Evolutionary conservation across 805 yeast species (phyloP), one percentile per base, ranked within the genome.

Genomic region (Torulaspora indica): DNA sequence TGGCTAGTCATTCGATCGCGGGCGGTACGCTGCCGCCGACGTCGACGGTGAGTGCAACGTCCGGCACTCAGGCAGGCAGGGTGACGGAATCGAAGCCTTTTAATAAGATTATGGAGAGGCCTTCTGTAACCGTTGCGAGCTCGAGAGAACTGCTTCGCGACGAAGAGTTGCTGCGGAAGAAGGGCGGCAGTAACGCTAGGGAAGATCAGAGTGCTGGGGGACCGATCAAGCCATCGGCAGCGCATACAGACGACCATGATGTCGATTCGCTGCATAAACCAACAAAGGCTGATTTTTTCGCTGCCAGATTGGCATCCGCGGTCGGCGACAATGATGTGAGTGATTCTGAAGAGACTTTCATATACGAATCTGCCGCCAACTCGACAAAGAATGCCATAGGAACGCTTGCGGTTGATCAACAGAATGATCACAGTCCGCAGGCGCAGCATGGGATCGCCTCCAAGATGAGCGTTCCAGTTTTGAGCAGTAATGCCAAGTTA

Each of bases 271-370:
- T 56, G 23, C 58, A 66, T 20, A 64, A 63, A 15, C 58, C 65
- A 3, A 80, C 95, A 6, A 77, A 89, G 58, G 93, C 96, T 0
- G 98, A 90, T 58, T 79, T 88, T 48, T 93, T 93, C 64, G 98
- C 97, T 8, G 97, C 98, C 0, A 85, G 84, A 55, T 72, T 93
- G 48, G 98, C 96, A 7, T 82, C 88, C 44, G 98, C 98, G 1
- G 95, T 91, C 3, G 95, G 85, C 51, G 96, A 88, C 55, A 90
- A 79, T 35, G 87, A 85, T 48, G 79, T 85, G 32, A 82, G 90
- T 27, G 97, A 90, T 61, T 80, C 89, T 20, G 96, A 90, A 54
- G 98, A 93, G 63, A 88, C 95, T 1, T 91, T 93, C 72, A 96
- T 91, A n/a, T 91, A 91, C 63, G 97, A 90, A 57, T 60, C 66